Conservation (phyloP, 2,329 filamentous ascomycete species). For the Ophiostoma piceae region DNA sequence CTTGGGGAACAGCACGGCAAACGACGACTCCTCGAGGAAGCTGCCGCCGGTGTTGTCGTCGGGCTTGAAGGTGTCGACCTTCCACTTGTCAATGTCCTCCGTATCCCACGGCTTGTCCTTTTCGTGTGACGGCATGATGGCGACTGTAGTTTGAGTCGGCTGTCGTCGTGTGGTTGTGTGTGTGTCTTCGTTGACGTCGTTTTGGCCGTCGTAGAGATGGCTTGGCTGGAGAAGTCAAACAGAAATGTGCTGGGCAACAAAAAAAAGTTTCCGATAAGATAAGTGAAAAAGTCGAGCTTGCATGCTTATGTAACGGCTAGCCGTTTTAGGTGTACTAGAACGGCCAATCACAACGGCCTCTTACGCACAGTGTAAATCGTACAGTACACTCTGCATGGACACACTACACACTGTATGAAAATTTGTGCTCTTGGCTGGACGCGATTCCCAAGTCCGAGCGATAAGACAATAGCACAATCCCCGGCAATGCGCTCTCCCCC, state of each 20-base stretch:
- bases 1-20: conserved; percentile 83
- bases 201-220: background rate
- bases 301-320: conserved; percentile 3
- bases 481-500: background rate
- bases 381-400: too few species aligned
- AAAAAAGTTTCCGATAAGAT: conserved; percentile 18
- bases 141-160: background rate
- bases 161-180: too few species aligned
- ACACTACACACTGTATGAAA: conserved; percentile 11
- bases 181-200: background rate
- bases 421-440: background rate
- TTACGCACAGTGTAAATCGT: background rate
- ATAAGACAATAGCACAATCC: background rate
- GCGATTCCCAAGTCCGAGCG: background rate
- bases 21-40: conserved; percentile 90
- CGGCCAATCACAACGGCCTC: background rate
- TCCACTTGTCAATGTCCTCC: conserved; percentile 96
- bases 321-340: background rate
- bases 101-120: conserved; percentile 93
- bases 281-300: conserved; percentile 1
- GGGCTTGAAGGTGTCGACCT: conserved; percentile 78
- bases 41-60: conserved; percentile 80
- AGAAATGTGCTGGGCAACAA: conserved; percentile 18
- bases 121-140: conserved; percentile 72
- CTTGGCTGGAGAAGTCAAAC: conserved; percentile 8